These are phyloP conservation scores for Aspergillus quadricinctus DNA, from an alignment of 2,329 filamentous ascomycete genomes.

Conservation along the genomic window DNA sequence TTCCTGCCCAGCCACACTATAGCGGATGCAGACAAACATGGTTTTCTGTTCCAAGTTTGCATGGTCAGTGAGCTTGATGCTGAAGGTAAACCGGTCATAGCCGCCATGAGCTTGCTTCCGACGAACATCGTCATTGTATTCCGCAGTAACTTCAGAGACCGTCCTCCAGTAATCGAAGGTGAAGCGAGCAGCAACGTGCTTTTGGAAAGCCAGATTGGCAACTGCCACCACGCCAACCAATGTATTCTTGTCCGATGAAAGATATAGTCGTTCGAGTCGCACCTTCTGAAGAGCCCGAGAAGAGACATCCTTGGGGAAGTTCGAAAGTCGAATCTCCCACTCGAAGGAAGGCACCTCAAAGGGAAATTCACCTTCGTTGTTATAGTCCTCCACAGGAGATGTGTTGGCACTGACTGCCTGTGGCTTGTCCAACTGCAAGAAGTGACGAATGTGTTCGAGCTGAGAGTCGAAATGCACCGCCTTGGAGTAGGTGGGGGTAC, in stretches of 20 bases:
- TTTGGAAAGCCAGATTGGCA: conserved; percentile 84
- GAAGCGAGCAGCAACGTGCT: conserved; percentile 84
- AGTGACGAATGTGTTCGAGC: conserved; percentile 92
- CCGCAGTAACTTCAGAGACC: conserved; percentile 87
- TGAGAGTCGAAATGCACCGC: conserved; percentile 98
- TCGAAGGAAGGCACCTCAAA: conserved; percentile 66
- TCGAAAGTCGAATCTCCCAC: conserved; percentile 82
- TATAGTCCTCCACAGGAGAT: conserved; percentile 83
- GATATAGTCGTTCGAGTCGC: conserved; percentile 78
- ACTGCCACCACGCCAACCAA: conserved; percentile 80
- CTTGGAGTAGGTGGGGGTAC: conserved; percentile 92
- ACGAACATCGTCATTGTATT: conserved; percentile 75
- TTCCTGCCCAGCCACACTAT: conserved; percentile 76
- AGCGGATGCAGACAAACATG: conserved; percentile 85
- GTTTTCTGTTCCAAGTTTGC: conserved; percentile 91
- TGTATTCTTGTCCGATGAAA: conserved; percentile 82
- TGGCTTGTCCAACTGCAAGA: conserved; percentile 87
- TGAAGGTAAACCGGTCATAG: conserved; percentile 88
- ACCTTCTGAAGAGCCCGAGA: conserved; percentile 60
- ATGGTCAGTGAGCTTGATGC: conserved; percentile 85
- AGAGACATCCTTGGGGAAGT: conserved; percentile 69
- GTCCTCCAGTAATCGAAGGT: conserved; percentile 99
- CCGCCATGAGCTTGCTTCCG: conserved; percentile 60
- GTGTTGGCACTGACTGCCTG: conserved; percentile 94
- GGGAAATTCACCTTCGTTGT: conserved; percentile 84